Percentiles rank a stretch among this genome's conserved stretches.
These are phyloP conservation scores for Mycena crocata DNA, from an alignment of 768 basidiomycete species.

Conservation along the genomic window DNA sequence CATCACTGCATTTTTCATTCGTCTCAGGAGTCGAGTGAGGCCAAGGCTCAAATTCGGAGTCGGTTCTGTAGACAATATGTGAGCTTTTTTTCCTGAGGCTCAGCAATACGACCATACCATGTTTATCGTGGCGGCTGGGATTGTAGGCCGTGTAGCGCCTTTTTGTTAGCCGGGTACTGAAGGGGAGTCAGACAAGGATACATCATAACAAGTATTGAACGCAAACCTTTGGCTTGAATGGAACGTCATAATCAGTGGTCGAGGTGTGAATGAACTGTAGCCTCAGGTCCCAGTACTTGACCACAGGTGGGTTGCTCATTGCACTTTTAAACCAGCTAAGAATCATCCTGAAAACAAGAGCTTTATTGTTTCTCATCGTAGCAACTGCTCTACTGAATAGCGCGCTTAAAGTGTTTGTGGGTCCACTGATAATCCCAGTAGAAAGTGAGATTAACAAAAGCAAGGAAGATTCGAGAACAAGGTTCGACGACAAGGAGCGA, in stretches of 20 bases:
- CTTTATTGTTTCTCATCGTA: constrained; percentile 7
- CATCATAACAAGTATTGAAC: not conserved
- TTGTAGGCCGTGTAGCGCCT: not conserved
- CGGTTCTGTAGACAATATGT: not conserved
- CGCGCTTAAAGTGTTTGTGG: constrained; percentile 15
- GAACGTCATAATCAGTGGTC: not conserved
- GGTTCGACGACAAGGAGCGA: not conserved
- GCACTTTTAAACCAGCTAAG: not conserved
- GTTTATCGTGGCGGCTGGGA: not conserved
- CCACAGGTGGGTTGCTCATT: not conserved
- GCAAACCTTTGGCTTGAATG: constrained; percentile 3
- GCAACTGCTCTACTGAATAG: not conserved
- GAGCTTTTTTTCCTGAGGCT: not conserved
- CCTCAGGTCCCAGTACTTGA: not conserved
- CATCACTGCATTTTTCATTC: constrained; percentile 14
- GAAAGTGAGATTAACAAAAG: not conserved
- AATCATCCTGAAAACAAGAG: constrained; percentile 9
- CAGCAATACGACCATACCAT: not conserved
- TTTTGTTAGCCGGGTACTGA: not conserved
- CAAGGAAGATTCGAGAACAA: constrained; percentile 4
- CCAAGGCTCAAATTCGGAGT: not conserved
- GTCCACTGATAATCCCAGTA: constrained; percentile 21
- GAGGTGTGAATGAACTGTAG: not conserved
- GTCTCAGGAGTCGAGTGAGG: constrained; percentile 4
- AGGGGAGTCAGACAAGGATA: not conserved